A percentile compares a stretch with the other conserved stretches of the same genome.
Evolutionary conservation across 495 filamentous ascomycete species (phyloP).

Genomic region (Talaromyces stipitatus): DNA sequence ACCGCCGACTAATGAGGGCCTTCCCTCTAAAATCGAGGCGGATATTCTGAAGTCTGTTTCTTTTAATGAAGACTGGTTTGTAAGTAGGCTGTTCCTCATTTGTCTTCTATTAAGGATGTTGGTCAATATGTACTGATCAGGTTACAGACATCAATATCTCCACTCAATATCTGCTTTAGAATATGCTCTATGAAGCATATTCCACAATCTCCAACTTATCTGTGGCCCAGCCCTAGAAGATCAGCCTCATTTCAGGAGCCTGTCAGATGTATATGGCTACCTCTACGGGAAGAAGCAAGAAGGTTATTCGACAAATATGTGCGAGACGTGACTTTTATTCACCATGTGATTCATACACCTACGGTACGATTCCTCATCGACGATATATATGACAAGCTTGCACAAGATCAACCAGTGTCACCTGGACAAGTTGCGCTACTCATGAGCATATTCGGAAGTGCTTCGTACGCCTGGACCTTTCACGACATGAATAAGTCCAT

Average conservation of each 20-base stretch:
- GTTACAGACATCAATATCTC: neutral
- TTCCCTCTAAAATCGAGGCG: neutral
- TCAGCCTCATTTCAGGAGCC: neutral
- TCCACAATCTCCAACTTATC: conserved; percentile 2
- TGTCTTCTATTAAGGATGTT: neutral
- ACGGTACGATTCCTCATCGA: conserved; percentile 25
- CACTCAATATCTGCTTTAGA: neutral
- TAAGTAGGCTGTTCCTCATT: neutral
- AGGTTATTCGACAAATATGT: conserved; percentile 34
- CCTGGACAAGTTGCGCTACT: conserved; percentile 30
- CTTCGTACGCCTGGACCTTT: conserved; percentile 31
- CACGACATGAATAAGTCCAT: conserved; percentile 11
- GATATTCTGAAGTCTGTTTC: neutral
- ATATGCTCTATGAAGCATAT: conserved; percentile 6
- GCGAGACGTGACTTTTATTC: conserved; percentile 28
- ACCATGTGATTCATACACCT: conserved; percentile 34
- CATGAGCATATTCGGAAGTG: conserved; percentile 35
- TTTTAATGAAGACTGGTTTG: conserved; percentile 2
- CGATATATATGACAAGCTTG: conserved; percentile 25
- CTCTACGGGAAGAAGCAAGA: conserved; percentile 28
- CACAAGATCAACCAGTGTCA: conserved; percentile 14
- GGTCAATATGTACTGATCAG: neutral
- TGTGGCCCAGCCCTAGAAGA: neutral
- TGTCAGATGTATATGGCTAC: conserved; percentile 28
- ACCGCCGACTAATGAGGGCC: neutral